Evolutionary conservation across 208 protist genomes (phyloP).

Genomic region (Leishmania major): DNA sequence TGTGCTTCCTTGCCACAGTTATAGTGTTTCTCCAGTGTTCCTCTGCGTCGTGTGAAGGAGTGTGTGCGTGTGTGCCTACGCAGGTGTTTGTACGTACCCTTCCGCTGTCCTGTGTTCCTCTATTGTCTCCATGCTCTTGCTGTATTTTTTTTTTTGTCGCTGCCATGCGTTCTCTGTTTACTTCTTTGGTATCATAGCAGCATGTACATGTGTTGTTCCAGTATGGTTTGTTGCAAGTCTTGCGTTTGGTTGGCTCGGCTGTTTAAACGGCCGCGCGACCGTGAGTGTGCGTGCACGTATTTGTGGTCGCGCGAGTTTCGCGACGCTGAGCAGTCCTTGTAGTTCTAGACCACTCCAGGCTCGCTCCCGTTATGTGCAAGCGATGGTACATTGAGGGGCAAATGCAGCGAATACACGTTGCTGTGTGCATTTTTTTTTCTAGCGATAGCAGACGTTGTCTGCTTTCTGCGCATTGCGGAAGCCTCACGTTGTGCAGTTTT

Average conservation of each 20-base stretch:
- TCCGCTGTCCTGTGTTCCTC: not conserved
- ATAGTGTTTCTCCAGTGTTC: not conserved
- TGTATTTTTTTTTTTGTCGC: slow-evolving; percentile 13
- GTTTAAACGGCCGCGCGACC: not conserved
- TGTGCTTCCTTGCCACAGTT: not conserved
- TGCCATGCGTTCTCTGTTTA: not conserved
- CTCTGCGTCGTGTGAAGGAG: not conserved
- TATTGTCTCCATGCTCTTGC: not conserved
- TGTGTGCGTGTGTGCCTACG: not conserved
- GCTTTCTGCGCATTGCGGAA: not conserved
- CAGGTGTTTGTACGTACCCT: not conserved
- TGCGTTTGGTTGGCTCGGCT: not conserved
- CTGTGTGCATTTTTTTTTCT: not conserved
- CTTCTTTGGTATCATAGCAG: not conserved
- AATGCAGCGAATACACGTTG: not conserved
- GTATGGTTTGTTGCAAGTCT: not conserved
- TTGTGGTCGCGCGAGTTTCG: not conserved
- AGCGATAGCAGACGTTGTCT: not conserved
- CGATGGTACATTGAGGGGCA: not conserved
- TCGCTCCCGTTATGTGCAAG: not conserved
- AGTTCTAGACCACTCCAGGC: not conserved
- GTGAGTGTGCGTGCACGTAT: not conserved
- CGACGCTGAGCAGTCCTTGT: not conserved
- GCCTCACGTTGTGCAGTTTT: not conserved
- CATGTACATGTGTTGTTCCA: not conserved